These are phyloP conservation scores for Didymella arachidicola DNA, from an alignment of 2,329 filamentous ascomycete genomes.

Conservation along the genomic window DNA sequence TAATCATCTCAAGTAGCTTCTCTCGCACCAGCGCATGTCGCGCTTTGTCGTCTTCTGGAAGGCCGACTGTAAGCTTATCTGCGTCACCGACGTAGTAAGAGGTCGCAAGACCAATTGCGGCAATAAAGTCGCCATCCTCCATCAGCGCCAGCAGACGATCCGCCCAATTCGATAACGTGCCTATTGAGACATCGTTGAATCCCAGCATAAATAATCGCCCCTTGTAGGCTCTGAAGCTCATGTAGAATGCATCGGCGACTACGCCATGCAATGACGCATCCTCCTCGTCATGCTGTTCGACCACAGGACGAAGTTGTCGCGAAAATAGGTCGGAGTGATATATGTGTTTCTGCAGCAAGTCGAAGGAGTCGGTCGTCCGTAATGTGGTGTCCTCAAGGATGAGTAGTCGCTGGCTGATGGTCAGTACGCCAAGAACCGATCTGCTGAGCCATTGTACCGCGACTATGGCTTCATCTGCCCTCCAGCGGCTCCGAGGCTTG, in stretches of 20 bases:
- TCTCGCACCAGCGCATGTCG: constrained; percentile 85
- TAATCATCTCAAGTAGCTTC: constrained; percentile 91
- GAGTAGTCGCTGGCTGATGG: constrained; percentile 90
- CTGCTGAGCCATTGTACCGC: constrained; percentile 96
- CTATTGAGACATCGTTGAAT: constrained; percentile 92
- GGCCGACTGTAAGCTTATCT: constrained; percentile 92
- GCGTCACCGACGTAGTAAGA: constrained; percentile 89
- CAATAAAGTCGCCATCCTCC: constrained; percentile 96
- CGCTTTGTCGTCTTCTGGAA: constrained; percentile 80
- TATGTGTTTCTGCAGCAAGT: constrained; percentile 89
- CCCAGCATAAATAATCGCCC: constrained; percentile 89
- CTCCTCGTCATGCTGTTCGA: constrained; percentile 87
- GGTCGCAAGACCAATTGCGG: constrained; percentile 87
- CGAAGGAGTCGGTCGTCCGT: constrained; percentile 93
- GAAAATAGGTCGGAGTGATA: constrained; percentile 93
- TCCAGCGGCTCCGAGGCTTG: constrained; percentile 84
- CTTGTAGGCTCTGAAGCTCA: constrained; percentile 97
- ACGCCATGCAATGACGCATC: constrained; percentile 93
- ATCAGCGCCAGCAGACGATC: constrained; percentile 92
- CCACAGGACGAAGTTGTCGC: constrained; percentile 79
- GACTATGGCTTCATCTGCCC: constrained; percentile 92
- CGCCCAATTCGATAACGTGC: constrained; percentile 95
- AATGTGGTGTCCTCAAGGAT: constrained; percentile 87
- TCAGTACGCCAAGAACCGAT: constrained; percentile 89
- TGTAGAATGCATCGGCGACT: constrained; percentile 95